These are phyloP conservation scores for Pezicula carpinea DNA, from an alignment of 2,329 filamentous ascomycete genomes.

Conservation along the genomic window DNA sequence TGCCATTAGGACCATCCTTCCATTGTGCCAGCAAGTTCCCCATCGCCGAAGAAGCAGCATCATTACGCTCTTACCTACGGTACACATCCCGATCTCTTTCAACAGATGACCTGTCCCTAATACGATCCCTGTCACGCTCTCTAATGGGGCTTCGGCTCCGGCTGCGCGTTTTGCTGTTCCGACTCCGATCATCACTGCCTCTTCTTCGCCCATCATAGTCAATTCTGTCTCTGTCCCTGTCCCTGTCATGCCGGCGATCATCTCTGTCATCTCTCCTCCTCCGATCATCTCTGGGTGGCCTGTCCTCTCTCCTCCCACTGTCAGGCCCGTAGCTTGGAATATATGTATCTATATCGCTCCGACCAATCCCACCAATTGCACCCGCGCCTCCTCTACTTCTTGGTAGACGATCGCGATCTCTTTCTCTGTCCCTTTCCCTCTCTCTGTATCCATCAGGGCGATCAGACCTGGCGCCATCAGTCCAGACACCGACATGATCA, in stretches of 20 bases:
- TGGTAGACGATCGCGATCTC: slow-evolving; percentile 4
- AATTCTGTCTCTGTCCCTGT: slow-evolving; percentile 30
- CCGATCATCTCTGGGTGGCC: slow-evolving; percentile 33
- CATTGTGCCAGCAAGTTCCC: background rate
- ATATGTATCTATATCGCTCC: slow-evolving; percentile 41
- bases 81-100: slow-evolving; percentile 12
- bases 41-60: background rate
- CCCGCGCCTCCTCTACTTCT: slow-evolving; percentile 15
- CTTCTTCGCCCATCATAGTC: slow-evolving; percentile 29
- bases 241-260: slow-evolving; percentile 35
- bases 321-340: slow-evolving; percentile 43
- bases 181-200: slow-evolving; percentile 25
- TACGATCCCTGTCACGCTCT: slow-evolving; percentile 32
- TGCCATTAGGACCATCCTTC: background rate
- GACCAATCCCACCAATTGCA: background rate
- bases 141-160: slow-evolving; percentile 38
- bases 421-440: slow-evolving; percentile 6
- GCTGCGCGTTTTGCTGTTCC: slow-evolving; percentile 38
- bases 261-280: slow-evolving; percentile 31
- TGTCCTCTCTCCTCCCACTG: slow-evolving; percentile 33
- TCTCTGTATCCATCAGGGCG: slow-evolving; percentile 34
- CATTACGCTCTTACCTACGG: background rate
- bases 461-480: slow-evolving; percentile 24
- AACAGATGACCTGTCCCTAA: slow-evolving; percentile 30
- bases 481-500: slow-evolving; percentile 17